Percentiles rank a stretch among this genome's conserved stretches.
These are phyloP conservation scores for Eragrostis nindensis DNA, from an alignment of 176 grass and related monocot species.

Conservation along the genomic window DNA sequence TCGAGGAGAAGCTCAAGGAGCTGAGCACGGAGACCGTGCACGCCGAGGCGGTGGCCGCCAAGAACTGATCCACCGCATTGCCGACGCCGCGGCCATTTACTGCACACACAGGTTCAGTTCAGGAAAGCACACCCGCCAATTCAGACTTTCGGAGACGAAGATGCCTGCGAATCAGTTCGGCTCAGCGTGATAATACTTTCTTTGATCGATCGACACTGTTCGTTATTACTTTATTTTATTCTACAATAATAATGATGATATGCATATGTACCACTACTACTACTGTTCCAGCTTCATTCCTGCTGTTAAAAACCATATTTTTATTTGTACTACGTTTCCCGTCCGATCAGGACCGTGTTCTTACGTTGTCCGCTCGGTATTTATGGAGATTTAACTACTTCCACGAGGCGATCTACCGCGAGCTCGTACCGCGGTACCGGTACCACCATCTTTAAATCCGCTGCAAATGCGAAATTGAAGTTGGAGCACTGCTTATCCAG, in stretches of 20 bases:
- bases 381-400: background rate
- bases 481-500: background rate
- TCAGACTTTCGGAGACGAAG: no score
- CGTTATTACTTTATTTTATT: background rate
- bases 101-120: no score
- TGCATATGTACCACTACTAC: background rate
- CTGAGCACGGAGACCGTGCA: conserved; percentile 38
- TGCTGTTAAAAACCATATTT: background rate
- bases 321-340: background rate
- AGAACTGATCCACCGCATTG: conserved; percentile 19
- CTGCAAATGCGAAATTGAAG: background rate
- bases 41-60: conserved; percentile 26
- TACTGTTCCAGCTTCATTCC: background rate
- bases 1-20: conserved; percentile 47
- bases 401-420: background rate
- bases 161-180: no score
- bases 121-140: no score
- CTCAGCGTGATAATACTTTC: background rate
- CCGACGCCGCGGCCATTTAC: background rate
- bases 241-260: background rate
- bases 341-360: background rate
- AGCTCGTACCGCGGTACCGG: background rate
- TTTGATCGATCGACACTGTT: background rate
- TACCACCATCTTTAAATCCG: background rate
- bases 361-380: background rate